Percentiles rank a stretch among this genome's conserved stretches.
These are phyloP conservation scores for Secale cereale DNA, from an alignment of 176 grass and related monocot genomes.

Conservation along the genomic window DNA sequence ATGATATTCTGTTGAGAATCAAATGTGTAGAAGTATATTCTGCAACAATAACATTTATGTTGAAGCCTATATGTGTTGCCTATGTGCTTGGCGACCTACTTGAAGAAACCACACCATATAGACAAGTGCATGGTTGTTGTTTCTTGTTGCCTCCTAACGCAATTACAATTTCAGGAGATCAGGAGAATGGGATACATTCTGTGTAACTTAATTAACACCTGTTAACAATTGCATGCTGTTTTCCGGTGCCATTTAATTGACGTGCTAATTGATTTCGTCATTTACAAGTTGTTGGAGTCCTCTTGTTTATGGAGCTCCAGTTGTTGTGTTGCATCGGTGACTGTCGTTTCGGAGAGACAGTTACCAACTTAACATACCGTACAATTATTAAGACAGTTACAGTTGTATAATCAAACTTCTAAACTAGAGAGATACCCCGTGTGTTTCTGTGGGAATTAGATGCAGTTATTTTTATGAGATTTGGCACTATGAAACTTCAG, in stretches of 20 bases:
- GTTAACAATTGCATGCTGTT: neutral
- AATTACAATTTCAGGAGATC: neutral
- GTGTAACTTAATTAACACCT: neutral
- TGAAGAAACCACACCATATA: neutral
- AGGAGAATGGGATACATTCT: neutral
- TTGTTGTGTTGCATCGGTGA: neutral
- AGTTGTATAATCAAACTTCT: neutral
- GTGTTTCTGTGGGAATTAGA: too few species aligned
- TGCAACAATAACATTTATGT: neutral
- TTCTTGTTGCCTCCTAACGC: neutral
- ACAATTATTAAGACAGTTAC: neutral
- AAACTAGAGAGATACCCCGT: neutral
- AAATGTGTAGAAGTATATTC: conserved; percentile 14
- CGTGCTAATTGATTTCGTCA: neutral
- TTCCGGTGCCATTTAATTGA: neutral
- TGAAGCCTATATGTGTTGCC: neutral
- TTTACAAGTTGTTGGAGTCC: neutral
- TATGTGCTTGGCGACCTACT: neutral
- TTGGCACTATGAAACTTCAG: too few species aligned
- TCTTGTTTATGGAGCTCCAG: neutral
- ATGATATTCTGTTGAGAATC: neutral
- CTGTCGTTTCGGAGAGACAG: neutral
- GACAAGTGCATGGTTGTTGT: neutral
- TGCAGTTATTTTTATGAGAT: too few species aligned
- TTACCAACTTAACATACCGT: neutral